Percentiles rank a stretch among this genome's conserved stretches.
These are phyloP conservation scores for Elaeagnus macrophylla DNA, from an alignment of 306 rosid species.

Conservation along the genomic window DNA sequence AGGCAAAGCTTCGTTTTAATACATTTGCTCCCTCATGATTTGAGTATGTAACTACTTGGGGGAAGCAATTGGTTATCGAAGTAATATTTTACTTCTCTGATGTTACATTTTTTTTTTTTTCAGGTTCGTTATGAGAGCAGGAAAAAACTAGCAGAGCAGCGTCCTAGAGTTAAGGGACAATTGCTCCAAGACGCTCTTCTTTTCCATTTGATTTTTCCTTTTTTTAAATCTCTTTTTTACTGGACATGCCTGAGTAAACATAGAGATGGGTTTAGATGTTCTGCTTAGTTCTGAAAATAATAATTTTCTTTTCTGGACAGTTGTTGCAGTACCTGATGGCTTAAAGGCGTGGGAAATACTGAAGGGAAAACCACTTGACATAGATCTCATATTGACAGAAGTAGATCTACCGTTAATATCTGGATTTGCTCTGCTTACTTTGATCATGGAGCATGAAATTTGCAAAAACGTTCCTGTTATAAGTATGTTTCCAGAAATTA, in stretches of 20 bases:
- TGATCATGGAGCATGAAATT: conserved; percentile 78
- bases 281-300: conserved; percentile 11
- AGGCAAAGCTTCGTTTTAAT: neutral
- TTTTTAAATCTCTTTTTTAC: no score
- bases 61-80: neutral
- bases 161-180: conserved; percentile 95
- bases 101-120: conserved; percentile 1
- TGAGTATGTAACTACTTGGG: neutral
- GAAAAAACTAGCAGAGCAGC: conserved; percentile 96
- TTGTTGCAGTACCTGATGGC: conserved; percentile 91
- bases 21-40: neutral
- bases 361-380: conserved; percentile 52
- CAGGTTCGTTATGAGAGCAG: conserved; percentile 99
- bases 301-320: conserved; percentile 40
- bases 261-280: neutral
- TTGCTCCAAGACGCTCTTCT: no score
- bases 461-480: conserved; percentile 93
- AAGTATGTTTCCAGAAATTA: conserved; percentile 41
- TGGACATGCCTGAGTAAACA: no score
- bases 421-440: conserved; percentile 80
- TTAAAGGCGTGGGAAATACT: conserved; percentile 92
- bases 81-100: conserved; percentile 19
- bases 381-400: conserved; percentile 87
- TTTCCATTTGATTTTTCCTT: no score
- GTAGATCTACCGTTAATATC: conserved; percentile 90